Base-by-base conservation (phyloP, 495 filamentous ascomycete genomes). In the Neurospora africana region DNA sequence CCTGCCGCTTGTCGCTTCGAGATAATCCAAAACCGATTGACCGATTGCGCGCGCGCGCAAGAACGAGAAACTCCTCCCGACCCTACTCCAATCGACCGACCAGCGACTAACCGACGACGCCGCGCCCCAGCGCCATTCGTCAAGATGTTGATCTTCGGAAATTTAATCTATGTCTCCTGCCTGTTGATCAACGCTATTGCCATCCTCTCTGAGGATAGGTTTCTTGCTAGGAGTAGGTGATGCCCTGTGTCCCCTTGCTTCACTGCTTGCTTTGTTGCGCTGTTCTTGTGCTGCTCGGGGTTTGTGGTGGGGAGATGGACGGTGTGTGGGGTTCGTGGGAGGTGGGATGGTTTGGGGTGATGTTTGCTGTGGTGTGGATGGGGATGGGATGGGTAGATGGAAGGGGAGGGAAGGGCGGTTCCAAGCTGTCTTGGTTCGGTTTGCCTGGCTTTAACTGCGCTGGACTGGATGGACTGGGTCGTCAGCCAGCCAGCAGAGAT, bases 131-230 rank as follows among this genome's bases (percentile, higher is more conserved):
- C n/a, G 19, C 38, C 53, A 44, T 13, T 44, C 69, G 70, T 68
- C 76, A 87, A 79, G 69, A 92, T 91, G 89, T 82, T 90, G 71
- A 83, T 93, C 81, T 88, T 93, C 80, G 90, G 92, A 72, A 90
- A 89, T 74, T 85, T 94, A 61, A 81, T 94, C 79, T 92, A 93
- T 76, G 93, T 93, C 69, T 86, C 88, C 72, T 78, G 97, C 79
- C 91, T 99, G 78, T 87, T 98, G 79, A 89, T 94, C 78, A 99
- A 99, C 83, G 92, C 93, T 47, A 92, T 98, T 79, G 93, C 94
- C 69, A 90, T 99, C 82, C 90, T 98, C 68, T 97, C 94, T 77
- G 95, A 99, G 88, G 95, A 99, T 84, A 90, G 96, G 38, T 99
- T 99, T 81, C 90, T 99, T 69, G 95, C 96, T 69, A 89, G 96